Evolutionary conservation across 768 basidiomycete genomes (phyloP), one percentile per base, ranked within the genome.

Genomic region (Suillus subalutaceus): DNA sequence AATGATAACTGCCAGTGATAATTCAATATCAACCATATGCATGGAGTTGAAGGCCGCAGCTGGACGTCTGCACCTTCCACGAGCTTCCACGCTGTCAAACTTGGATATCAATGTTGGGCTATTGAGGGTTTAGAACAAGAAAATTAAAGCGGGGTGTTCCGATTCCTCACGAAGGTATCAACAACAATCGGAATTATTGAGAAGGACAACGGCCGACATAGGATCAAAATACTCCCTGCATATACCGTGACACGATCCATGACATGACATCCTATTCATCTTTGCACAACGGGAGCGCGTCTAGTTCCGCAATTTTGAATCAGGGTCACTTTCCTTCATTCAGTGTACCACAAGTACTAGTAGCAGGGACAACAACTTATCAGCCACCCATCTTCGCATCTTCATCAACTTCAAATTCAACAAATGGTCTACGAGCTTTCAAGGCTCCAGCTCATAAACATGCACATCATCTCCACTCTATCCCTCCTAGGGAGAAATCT

Each of bases 401-500:
- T 18, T 62, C 66, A 26, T 50, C 63, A 10, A 43, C 67, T 32
- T 44, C 65, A n/a, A 38, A 63, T 37, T 20, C 60, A 20, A 67
- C 68, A 20, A 55, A 66, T 16, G 67, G 61, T 32, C 62, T 64
- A 18, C 67, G 64, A 4, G 67, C 83, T 0, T 91, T 90, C 79
- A 85, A 82, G 68, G 86, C 90, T 2, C 90, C 91, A 9, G 93
- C 93, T 1, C 93, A 94, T 77, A 92, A 90, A 70, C 92, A 94
- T 82, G 93, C 93, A 0, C 93, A 94, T 74, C 92, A 94, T 74
- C 78, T 94, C 2, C 93, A 95, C 73, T 88, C 91, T 2, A 94
- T 95, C 40, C 93, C 93, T 3, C 93, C 92, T 3, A 80, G 91
- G 46, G 93, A 95, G 77, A 95, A 94, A 81, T 91, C 90, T n/a